Conservation (phyloP, 106 monocot genomes). For the Posidonia australis region DNA sequence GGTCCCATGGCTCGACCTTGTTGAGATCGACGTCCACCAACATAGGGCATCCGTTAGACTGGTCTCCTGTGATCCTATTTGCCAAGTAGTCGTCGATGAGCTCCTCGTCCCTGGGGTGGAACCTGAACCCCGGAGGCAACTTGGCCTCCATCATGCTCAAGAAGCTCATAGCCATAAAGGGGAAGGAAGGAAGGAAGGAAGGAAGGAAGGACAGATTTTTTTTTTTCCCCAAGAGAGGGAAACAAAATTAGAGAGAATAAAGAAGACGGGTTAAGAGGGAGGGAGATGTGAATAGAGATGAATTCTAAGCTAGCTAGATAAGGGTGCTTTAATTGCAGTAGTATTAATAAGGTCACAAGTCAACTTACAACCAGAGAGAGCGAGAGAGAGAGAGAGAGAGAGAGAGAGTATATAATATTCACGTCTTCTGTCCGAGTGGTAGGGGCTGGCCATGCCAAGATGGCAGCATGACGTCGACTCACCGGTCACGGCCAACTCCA, state of each 20-base stretch:
- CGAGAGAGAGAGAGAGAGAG: background rate
- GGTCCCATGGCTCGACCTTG: conserved; percentile 93
- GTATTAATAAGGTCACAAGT: conserved; percentile 10
- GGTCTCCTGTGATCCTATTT: conserved; percentile 18
- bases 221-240: background rate
- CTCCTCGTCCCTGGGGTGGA: conserved; percentile 79
- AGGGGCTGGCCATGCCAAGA: background rate
- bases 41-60: conserved; percentile 5
- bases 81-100: conserved; percentile 60
- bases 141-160: conserved; percentile 65
- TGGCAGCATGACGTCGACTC: no score
- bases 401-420: background rate
- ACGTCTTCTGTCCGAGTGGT: background rate
- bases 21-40: conserved; percentile 79
- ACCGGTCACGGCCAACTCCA: no score
- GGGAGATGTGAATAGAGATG: background rate
- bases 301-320: background rate
- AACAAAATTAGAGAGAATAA: background rate
- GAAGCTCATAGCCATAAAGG: conserved; percentile 26
- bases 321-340: background rate
- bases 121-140: conserved; percentile 74
- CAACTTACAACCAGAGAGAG: background rate
- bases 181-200: conserved; percentile 5
- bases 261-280: conserved; percentile 1
- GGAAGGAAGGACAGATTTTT: background rate